Evolutionary conservation across 1,284 basidiomycete genomes (phyloP).

Genomic region (Salmacisia buchloeana): DNA sequence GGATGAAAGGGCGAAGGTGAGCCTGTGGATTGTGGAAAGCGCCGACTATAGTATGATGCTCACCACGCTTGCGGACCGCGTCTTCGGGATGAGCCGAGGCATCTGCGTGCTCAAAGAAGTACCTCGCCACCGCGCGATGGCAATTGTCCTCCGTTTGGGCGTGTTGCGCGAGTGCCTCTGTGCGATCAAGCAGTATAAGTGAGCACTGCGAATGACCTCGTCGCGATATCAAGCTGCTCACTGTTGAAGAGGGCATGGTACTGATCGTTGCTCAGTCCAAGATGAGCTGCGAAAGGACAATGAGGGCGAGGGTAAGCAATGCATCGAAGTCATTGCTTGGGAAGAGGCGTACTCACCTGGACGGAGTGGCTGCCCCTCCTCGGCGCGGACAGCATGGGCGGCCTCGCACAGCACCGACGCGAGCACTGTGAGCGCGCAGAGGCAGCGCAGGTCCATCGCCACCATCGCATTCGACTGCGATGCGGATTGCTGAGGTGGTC

Average conservation of each 20-base stretch:
- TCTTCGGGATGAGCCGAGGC: not conserved
- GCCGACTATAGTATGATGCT: not conserved
- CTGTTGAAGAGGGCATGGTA: not conserved
- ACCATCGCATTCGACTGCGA: too few species aligned
- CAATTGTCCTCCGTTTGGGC: not conserved
- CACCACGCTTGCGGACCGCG: not conserved
- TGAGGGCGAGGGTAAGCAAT: too few species aligned
- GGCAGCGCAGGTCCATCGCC: too few species aligned
- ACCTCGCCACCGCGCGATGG: not conserved
- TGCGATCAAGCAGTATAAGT: not conserved
- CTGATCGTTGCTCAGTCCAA: not conserved
- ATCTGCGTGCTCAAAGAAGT: not conserved
- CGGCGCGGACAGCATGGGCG: too few species aligned
- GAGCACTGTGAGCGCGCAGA: too few species aligned
- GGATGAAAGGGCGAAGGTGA: not conserved
- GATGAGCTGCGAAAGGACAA: too few species aligned
- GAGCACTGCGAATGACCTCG: not conserved
- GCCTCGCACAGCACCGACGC: too few species aligned
- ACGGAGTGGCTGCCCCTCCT: too few species aligned
- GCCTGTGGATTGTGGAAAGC: not conserved
- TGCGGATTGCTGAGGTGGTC: too few species aligned
- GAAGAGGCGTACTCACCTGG: too few species aligned
- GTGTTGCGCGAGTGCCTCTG: not conserved
- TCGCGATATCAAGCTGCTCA: not conserved
- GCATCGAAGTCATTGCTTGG: too few species aligned